A percentile compares a stretch with the other conserved stretches of the same genome.
Evolutionary conservation across 2,329 filamentous ascomycete genomes (phyloP).

Genomic region (Cladosporium sp.): DNA sequence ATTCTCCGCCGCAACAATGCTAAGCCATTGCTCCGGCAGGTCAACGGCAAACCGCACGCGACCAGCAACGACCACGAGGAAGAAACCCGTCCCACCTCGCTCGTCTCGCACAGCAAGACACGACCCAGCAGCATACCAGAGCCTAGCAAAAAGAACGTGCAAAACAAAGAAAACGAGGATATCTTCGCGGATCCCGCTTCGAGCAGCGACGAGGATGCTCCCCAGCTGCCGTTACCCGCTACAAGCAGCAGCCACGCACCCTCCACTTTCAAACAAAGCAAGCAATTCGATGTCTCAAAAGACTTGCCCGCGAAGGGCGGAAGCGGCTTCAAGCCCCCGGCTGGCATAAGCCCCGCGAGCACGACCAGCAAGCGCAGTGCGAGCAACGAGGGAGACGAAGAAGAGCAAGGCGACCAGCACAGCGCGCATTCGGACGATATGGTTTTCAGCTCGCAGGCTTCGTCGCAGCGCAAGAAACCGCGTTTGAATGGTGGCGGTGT

Average conservation of each 20-base stretch:
- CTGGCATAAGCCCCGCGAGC: background rate
- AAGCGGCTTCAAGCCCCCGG: background rate
- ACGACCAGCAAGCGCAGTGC: constrained; percentile 12
- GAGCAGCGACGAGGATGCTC: constrained; percentile 16
- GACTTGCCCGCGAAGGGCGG: background rate
- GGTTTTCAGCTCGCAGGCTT: constrained; percentile 16
- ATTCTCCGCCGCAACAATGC: background rate
- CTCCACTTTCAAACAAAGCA: constrained; percentile 7
- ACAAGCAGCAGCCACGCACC: too few relatives aligned
- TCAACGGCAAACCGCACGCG: constrained; percentile 33
- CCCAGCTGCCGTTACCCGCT: too few relatives aligned
- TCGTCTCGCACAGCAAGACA: constrained; percentile 13
- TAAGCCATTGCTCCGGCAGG: constrained; percentile 28
- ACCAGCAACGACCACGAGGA: constrained; percentile 32
- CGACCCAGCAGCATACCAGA: too few relatives aligned
- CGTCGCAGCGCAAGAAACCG: constrained; percentile 17
- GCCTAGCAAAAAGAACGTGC: background rate
- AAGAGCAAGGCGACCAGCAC: background rate
- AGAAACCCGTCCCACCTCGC: constrained; percentile 18
- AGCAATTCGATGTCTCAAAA: constrained; percentile 1
- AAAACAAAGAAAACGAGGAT: constrained; percentile 9
- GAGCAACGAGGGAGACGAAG: background rate
- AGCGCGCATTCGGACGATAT: background rate
- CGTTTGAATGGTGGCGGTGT: constrained; percentile 10
- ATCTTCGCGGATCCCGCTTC: constrained; percentile 16